phyloP scores from a whole-genome alignment of 495 filamentous ascomycete species.

The Astrothelium macrocarpum region DNA sequence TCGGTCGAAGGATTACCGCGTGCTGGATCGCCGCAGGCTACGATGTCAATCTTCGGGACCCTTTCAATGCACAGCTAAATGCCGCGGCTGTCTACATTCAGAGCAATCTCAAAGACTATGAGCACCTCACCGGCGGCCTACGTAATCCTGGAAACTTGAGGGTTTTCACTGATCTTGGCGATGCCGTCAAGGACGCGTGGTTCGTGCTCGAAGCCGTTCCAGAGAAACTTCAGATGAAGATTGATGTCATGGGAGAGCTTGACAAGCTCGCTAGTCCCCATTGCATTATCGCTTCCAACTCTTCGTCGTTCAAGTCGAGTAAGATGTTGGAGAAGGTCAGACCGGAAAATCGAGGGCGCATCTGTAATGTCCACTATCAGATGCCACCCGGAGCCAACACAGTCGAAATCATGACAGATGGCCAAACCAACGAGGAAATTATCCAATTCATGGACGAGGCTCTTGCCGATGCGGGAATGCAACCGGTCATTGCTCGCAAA shows the following conservation, averaged over 20 bases:
- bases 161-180: conserved; percentile 29
- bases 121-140: conserved; percentile 31
- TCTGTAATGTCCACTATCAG: conserved; percentile 45
- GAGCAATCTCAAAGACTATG: conserved; percentile 22
- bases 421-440: conserved; percentile 37
- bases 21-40: conserved; percentile 38
- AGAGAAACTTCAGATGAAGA: conserved; percentile 44
- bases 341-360: conserved; percentile 24
- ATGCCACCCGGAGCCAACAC: conserved; percentile 38
- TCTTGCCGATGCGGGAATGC: conserved; percentile 38
- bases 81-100: conserved; percentile 34
- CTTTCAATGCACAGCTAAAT: conserved; percentile 28
- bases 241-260: conserved; percentile 38
- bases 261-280: conserved; percentile 35
- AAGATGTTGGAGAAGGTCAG: conserved; percentile 39
- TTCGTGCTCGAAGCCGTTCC: conserved; percentile 48
- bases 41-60: conserved; percentile 36
- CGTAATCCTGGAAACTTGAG: conserved; percentile 22
- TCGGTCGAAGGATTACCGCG: conserved; percentile 38
- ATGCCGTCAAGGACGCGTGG: conserved; percentile 38
- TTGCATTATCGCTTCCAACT: conserved; percentile 46
- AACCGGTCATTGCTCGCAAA: conserved; percentile 33
- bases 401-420: conserved; percentile 50
- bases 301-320: conserved; percentile 38
- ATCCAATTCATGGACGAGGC: conserved; percentile 35